A percentile compares a stretch with the other conserved stretches of the same genome.
Evolutionary conservation across 345 rosid genomes (phyloP).

Genomic region (Geranium brycei): DNA sequence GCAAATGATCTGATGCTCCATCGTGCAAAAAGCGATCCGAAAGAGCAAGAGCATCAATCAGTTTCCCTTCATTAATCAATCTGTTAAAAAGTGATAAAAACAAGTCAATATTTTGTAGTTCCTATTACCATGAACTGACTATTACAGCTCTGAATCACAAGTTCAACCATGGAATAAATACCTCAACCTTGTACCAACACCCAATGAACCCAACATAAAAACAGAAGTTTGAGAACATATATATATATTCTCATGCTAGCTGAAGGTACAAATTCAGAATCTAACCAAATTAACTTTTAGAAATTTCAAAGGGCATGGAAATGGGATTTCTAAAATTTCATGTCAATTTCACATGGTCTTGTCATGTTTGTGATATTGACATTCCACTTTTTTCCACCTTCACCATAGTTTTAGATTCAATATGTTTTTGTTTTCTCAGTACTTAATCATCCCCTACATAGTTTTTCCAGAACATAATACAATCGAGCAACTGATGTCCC

Average conservation of each 20-base stretch:
- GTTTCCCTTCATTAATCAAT: constrained; percentile 75
- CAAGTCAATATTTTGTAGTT: constrained; percentile 9
- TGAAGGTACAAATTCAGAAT: neutral
- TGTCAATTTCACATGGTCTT: too few relatives aligned
- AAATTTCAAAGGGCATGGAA: too few relatives aligned
- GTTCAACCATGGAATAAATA: neutral
- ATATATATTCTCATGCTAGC: neutral
- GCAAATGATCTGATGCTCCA: constrained; percentile 85
- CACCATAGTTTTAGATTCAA: too few relatives aligned
- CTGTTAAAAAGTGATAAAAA: constrained; percentile 21
- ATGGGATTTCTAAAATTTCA: too few relatives aligned
- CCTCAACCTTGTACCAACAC: neutral
- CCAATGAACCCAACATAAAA: too few relatives aligned
- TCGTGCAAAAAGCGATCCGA: constrained; percentile 84
- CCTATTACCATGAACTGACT: neutral
- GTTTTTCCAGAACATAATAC: neutral
- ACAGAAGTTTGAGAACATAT: too few relatives aligned
- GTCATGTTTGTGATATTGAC: neutral
- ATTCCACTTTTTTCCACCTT: too few relatives aligned
- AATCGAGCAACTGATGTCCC: neutral
- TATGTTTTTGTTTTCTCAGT: too few relatives aligned
- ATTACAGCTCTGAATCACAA: neutral
- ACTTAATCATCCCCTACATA: too few relatives aligned
- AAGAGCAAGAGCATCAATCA: constrained; percentile 92
- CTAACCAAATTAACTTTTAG: neutral